Conservation (phyloP, 208 protist genomes). For the Trypanosoma cruzi region DNA sequence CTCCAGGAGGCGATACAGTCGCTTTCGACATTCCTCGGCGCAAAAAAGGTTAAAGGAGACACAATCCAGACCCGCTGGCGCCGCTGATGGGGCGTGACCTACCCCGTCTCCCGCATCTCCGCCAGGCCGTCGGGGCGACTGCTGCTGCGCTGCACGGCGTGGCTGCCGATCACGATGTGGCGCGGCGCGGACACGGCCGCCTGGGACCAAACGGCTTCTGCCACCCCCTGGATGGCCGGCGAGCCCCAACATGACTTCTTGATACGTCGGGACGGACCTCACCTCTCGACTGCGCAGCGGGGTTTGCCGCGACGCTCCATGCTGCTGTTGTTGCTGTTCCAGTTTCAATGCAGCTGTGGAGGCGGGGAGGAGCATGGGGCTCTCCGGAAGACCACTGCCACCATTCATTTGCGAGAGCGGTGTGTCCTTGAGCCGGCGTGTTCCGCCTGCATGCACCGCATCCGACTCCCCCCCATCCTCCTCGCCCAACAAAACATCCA, state of each 20-base stretch:
- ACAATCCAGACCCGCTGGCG: conserved; percentile 5
- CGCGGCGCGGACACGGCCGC: neutral
- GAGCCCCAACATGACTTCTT: conserved; percentile 17
- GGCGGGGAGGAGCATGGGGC: conserved; percentile 8
- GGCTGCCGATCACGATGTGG: conserved; percentile 15
- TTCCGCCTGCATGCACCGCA: neutral
- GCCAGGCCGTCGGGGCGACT: neutral
- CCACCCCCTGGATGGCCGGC: neutral
- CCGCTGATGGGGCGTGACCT: neutral
- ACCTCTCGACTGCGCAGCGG: conserved; percentile 1
- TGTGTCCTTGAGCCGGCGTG: neutral
- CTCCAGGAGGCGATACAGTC: conserved; percentile 48
- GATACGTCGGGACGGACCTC: conserved; percentile 8
- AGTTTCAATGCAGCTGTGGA: conserved; percentile 17
- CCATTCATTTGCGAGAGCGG: neutral
- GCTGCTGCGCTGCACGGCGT: conserved; percentile 1
- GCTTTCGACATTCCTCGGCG: conserved; percentile 55
- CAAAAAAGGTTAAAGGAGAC: conserved; percentile 57
- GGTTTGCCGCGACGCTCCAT: neutral
- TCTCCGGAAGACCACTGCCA: neutral
- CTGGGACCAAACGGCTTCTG: neutral
- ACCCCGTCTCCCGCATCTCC: conserved; percentile 1
- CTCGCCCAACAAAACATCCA: conserved; percentile 25
- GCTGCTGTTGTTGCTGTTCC: neutral
- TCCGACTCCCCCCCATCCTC: neutral